Conservation (phyloP, 1,139 yeast genomes). For the Debaryomycetaceae sp. region DNA sequence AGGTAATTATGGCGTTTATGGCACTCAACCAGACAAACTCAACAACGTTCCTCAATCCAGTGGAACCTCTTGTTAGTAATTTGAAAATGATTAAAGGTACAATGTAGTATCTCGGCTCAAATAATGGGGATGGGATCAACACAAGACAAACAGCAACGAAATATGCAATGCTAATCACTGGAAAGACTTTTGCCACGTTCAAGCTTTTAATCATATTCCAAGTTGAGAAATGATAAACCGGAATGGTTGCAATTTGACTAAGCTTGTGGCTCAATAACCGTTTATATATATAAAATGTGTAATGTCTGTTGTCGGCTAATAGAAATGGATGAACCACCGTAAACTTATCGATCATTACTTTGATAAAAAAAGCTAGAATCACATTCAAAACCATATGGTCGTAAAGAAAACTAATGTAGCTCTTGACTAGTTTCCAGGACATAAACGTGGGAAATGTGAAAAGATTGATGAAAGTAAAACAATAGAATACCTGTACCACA, state of each 20-base stretch:
- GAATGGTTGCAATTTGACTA: constrained; percentile 47
- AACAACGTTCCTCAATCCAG: constrained; percentile 30
- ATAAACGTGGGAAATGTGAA: constrained; percentile 74
- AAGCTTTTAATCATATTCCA: constrained; percentile 39
- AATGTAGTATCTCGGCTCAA: constrained; percentile 91
- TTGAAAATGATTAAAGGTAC: constrained; percentile 78
- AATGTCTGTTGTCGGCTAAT: constrained; percentile 92
- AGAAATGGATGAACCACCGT: constrained; percentile 87
- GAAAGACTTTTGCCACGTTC: constrained; percentile 17
- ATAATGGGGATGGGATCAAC: constrained; percentile 81
- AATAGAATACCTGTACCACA: constrained; percentile 78
- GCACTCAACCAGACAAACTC: constrained; percentile 63
- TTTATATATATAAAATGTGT: constrained; percentile 80
- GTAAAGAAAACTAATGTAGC: constrained; percentile 30
- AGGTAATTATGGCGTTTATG: constrained; percentile 51
- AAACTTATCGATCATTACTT: constrained; percentile 49
- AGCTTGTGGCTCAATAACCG: constrained; percentile 47
- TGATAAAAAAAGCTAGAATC: constrained; percentile 30
- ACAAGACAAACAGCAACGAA: constrained; percentile 55
- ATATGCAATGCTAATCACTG: constrained; percentile 43
- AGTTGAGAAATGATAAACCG: constrained; percentile 68
- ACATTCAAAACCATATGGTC: constrained; percentile 17
- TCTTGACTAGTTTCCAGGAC: constrained; percentile 31
- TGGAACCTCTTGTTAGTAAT: constrained; percentile 42
- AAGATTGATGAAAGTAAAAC: constrained; percentile 55